Evolutionary conservation across 225 moss, liverwort and hornwort genomes (phyloP).

Genomic region (Climacium dendroides): DNA sequence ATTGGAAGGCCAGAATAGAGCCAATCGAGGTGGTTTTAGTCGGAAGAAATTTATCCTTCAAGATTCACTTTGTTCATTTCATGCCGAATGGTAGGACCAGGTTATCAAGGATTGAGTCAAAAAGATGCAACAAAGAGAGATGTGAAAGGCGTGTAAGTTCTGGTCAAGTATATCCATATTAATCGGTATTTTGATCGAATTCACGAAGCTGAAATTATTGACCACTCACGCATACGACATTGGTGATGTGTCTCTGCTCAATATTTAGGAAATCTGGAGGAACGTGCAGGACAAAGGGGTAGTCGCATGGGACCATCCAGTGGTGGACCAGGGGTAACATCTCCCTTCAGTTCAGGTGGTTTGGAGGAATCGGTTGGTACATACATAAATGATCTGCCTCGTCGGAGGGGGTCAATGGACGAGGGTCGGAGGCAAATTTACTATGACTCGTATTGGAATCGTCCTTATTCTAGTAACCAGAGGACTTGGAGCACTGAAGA

Average conservation of each 20-base stretch:
- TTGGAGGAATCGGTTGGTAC: not conserved
- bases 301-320: slow-evolving; percentile 23
- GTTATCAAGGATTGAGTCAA: not conserved
- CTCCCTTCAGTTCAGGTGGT: not conserved
- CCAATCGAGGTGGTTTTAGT: not conserved
- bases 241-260: not conserved
- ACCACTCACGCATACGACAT: not conserved
- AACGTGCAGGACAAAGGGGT: slow-evolving; percentile 3
- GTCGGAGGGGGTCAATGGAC: not conserved
- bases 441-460: slow-evolving; percentile 35
- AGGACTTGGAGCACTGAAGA: slow-evolving; percentile 29
- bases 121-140: not conserved
- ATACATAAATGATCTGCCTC: not conserved
- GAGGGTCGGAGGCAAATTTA: not conserved
- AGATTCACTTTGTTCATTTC: not conserved
- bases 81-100: not conserved
- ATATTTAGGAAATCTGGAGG: slow-evolving; percentile 17
- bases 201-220: not conserved
- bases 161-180: not conserved
- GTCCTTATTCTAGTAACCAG: slow-evolving; percentile 26
- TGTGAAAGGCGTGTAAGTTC: not conserved
- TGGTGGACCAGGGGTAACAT: slow-evolving; percentile 9
- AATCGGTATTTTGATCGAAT: not conserved
- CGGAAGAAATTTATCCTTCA: not conserved
- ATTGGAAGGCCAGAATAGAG: not conserved